Evolutionary conservation across 768 basidiomycete genomes (phyloP).

Genomic region (Dentipellis sp.): DNA sequence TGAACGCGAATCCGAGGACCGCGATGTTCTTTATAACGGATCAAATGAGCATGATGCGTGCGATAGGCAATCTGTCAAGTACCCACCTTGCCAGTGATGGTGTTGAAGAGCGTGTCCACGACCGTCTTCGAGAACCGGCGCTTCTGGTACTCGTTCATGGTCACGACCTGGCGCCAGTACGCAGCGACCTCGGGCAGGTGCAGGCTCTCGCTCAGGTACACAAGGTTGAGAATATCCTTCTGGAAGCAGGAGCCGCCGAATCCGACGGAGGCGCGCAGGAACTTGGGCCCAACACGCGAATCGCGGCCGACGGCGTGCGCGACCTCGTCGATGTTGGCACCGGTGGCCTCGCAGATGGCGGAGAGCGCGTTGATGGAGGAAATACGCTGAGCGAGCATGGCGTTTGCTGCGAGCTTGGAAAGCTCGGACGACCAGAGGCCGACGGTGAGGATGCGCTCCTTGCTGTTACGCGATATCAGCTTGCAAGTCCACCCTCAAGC

Average conservation of each 20-base stretch:
- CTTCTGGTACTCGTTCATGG: conserved; percentile 99
- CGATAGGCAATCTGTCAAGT: background rate
- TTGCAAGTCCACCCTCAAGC: background rate
- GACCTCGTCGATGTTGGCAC: conserved; percentile 98
- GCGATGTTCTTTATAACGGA: conserved; percentile 61
- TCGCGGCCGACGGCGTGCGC: conserved; percentile 91
- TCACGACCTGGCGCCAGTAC: conserved; percentile 96
- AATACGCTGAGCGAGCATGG: conserved; percentile 98
- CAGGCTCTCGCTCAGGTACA: conserved; percentile 90
- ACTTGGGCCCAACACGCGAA: conserved; percentile 87
- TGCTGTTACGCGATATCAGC: conserved; percentile 28
- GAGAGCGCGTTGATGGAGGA: conserved; percentile 97
- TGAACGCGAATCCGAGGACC: conserved; percentile 97
- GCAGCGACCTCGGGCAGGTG: conserved; percentile 95
- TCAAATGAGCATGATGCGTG: background rate
- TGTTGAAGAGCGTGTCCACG: conserved; percentile 97
- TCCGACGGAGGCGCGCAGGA: conserved; percentile 91
- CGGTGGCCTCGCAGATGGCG: conserved; percentile 97
- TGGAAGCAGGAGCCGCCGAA: conserved; percentile 99
- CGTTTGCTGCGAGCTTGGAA: conserved; percentile 97
- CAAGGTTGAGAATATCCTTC: conserved; percentile 98
- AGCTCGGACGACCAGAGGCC: conserved; percentile 99
- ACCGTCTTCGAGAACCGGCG: conserved; percentile 90
- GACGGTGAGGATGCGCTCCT: conserved; percentile 79
- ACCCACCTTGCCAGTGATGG: conserved; percentile 85